phyloP scores from a whole-genome alignment of 805 yeast genomes.

The Pichia thaimueangensis region DNA sequence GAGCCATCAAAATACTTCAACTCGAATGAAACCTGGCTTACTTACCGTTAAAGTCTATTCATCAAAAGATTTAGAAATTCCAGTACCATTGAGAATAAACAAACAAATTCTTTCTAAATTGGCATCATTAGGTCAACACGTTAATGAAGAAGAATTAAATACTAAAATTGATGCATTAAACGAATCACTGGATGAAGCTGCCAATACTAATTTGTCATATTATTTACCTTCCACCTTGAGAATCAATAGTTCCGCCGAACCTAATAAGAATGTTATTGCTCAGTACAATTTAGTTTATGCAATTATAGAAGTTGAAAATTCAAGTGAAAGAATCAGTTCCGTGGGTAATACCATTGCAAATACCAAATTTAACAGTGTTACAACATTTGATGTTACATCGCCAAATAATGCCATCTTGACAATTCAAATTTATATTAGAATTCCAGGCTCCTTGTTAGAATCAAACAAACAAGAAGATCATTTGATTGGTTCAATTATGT shows the following conservation, averaged over 20 bases:
- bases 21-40: constrained; percentile 51
- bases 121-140: constrained; percentile 47
- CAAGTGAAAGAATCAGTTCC: constrained; percentile 84
- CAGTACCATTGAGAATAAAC: constrained; percentile 62
- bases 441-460: constrained; percentile 56
- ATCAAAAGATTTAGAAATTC: constrained; percentile 61
- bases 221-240: constrained; percentile 40
- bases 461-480: constrained; percentile 50
- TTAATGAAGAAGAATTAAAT: constrained; percentile 27
- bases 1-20: background rate
- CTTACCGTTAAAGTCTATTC: constrained; percentile 72
- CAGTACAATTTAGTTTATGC: constrained; percentile 56
- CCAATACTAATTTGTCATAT: constrained; percentile 25
- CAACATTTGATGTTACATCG: constrained; percentile 82
- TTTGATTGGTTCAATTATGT: constrained; percentile 63
- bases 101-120: constrained; percentile 58
- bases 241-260: constrained; percentile 32
- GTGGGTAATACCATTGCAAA: constrained; percentile 70
- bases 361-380: constrained; percentile 83
- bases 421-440: constrained; percentile 71
- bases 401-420: constrained; percentile 41
- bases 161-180: constrained; percentile 30
- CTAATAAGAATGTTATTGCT: constrained; percentile 50
- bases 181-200: constrained; percentile 25
- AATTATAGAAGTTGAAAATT: constrained; percentile 91